Conservation (phyloP, 1,284 basidiomycete species). For the Pseudozyma thailandica region DNA sequence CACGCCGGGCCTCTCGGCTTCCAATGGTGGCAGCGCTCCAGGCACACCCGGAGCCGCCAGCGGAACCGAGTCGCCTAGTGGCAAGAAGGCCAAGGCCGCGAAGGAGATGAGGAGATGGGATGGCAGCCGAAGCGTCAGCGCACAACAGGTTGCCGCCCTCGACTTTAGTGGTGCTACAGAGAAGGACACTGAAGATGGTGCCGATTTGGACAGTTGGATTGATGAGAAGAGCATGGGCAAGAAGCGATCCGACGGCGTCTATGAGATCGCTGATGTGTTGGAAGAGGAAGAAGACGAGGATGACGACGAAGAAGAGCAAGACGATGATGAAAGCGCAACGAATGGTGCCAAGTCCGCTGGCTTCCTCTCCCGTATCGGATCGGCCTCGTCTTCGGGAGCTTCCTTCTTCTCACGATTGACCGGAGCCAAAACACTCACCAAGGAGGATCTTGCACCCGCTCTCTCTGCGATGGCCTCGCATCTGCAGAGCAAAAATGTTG, state of each 20-base stretch:
- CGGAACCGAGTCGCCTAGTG: constrained; percentile 41
- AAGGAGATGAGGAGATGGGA: constrained; percentile 94
- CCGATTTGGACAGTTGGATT: constrained; percentile 68
- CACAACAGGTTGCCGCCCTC: constrained; percentile 86
- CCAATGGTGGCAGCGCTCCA: constrained; percentile 71
- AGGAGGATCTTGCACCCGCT: constrained; percentile 86
- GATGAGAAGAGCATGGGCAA: constrained; percentile 81
- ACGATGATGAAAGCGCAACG: constrained; percentile 70
- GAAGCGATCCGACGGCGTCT: constrained; percentile 82
- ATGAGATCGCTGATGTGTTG: constrained; percentile 90
- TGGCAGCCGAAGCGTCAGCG: constrained; percentile 76
- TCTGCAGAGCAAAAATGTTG: constrained; percentile 98
- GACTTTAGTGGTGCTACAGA: constrained; percentile 79
- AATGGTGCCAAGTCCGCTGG: constrained; percentile 66
- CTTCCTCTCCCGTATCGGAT: constrained; percentile 73
- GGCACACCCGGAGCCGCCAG: constrained; percentile 55
- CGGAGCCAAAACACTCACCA: constrained; percentile 78
- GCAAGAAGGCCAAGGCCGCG: constrained; percentile 73
- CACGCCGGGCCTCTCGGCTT: constrained; percentile 64
- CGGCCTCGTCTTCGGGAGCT: constrained; percentile 30
- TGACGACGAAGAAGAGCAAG: constrained; percentile 73
- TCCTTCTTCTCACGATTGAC: constrained; percentile 73
- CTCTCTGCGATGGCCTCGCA: constrained; percentile 95
- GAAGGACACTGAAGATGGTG: constrained; percentile 69
- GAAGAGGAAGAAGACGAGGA: constrained; percentile 39